Evolutionary conservation across 2,329 filamentous ascomycete genomes (phyloP), one percentile per base, ranked within the genome.

Genomic region (Colletotrichum viniferum): DNA sequence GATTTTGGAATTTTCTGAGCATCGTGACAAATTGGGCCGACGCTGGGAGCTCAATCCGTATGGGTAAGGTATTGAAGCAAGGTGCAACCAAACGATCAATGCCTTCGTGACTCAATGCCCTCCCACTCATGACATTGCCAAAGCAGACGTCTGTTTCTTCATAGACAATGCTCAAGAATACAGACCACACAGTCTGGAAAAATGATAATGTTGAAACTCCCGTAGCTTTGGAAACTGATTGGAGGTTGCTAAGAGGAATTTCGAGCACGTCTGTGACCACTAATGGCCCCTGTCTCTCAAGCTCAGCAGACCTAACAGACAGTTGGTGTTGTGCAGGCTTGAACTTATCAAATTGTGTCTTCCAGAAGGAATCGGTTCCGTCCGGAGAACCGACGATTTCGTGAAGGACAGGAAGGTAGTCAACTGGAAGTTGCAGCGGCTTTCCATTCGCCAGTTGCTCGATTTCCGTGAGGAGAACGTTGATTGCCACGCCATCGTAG

Each of bases 31-130:
- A 92, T 18, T 87, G 88, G 1, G 82, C 85, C 3, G 82, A 82
- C 4, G 81, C 81, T 2, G 87, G 84, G 12, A 94, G 76, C 36
- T 91, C 84, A 18, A 92, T 84, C 30, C 95, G 90, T 3, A 96
- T 81, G 0, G 96, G 95, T 14, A 98, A 84, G 0, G 96, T 98
- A 81, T 98, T 98, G 87, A 98, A 98, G 82, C 95, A 98, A 0
- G 96, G 96, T 0, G 95, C 95, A n/a, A 97, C 90, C 7, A 98
- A 89, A 5, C 88, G 87, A 48, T 96, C 92, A 13, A 96, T 86
- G 0, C 89, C 90, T 7, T 93, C 89, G 4, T 96, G 82, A 0
- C 91, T 85, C 12, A 95, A 81, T 1, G 92, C 93, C 9, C 96
- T 92, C 2, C 96, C 96, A 80, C 92, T 96, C 71, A 96, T 90